A percentile compares a stretch with the other conserved stretches of the same genome.
These are phyloP conservation scores for Hyphodiscus sp. DNA, from an alignment of 2,329 filamentous ascomycete genomes.

Conservation along the genomic window DNA sequence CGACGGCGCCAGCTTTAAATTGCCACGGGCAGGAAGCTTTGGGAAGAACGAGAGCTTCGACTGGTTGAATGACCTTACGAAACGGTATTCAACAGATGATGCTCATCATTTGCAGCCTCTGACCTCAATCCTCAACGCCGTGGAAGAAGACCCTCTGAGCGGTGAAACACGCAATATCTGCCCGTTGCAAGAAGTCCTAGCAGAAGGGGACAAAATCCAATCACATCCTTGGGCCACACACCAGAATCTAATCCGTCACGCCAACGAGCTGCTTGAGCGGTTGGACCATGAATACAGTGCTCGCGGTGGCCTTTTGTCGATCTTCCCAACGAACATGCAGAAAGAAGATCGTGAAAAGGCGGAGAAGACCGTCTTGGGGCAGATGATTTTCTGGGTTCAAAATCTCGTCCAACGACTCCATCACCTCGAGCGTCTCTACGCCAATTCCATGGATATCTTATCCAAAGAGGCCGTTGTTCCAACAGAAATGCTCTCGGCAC, in stretches of 20 bases:
- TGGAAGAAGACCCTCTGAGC: slow-evolving; percentile 5
- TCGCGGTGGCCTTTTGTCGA: slow-evolving; percentile 48
- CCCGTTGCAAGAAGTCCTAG: slow-evolving; percentile 16
- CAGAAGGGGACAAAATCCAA: slow-evolving; percentile 5
- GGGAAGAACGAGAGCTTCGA: slow-evolving; percentile 46
- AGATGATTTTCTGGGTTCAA: slow-evolving; percentile 49
- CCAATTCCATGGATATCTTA: slow-evolving; percentile 44
- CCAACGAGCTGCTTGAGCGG: slow-evolving; percentile 52
- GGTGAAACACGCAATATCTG: slow-evolving; percentile 18
- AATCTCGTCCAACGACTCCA: slow-evolving; percentile 48
- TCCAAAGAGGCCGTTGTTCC: slow-evolving; percentile 45
- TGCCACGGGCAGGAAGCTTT: slow-evolving; percentile 26
- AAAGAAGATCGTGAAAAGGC: slow-evolving; percentile 36
- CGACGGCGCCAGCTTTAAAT: slow-evolving; percentile 15
- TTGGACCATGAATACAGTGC: slow-evolving; percentile 52
- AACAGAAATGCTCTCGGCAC: slow-evolving; percentile 43
- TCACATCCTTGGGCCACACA: slow-evolving; percentile 24
- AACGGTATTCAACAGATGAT: slow-evolving; percentile 34
- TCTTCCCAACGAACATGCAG: slow-evolving; percentile 41
- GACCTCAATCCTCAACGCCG: slow-evolving; percentile 20
- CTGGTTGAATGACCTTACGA: slow-evolving; percentile 46
- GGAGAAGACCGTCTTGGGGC: slow-evolving; percentile 48
- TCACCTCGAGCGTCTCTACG: slow-evolving; percentile 49
- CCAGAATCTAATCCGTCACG: slow-evolving; percentile 44
- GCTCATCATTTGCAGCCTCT: slow-evolving; percentile 23